Base-by-base conservation (phyloP, 2,329 filamentous ascomycete species). In the Cladobotryum protrusum region DNA sequence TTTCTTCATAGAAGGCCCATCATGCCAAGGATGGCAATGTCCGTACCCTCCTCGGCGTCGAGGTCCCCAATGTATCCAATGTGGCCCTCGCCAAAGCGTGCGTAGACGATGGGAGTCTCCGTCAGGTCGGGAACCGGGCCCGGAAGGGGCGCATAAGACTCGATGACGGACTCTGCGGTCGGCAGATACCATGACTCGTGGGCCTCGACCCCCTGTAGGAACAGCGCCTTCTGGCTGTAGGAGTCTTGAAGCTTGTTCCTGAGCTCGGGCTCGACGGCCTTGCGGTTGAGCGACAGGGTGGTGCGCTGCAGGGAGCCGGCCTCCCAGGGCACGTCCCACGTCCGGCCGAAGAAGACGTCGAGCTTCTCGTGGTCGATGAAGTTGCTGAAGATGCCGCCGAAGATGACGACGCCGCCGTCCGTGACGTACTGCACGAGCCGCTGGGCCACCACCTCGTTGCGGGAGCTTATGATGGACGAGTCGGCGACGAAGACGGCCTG, bases 51-150 rank as follows among this genome's bases (percentile, higher is more conserved):
- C 49, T 64, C 62, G 2, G 50, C 53, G 43, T 59, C 60, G 13
- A 61, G 56, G 43, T 66, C 63, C 35, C 63, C 64, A 33, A 64
- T 48, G 48, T 61, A 66, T n/a, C 62, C 60, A 18, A 64, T 51
- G 33, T 50, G 60, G 37, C 63, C 63, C 20, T 56, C 41, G n/a
- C 61, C 63, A 46, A 63, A 59, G 15, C 53, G 49, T 4, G 59
- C 55, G 32, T 64, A 54, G 40, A 54, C 54, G 14, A 61, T 54
- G n/a, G 62, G 51, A 4, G 57, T 52, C 47, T 61, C 55, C 15
- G 20, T 19, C 15, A 42, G 47, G 5, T 43, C 37, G n/a, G 34
- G 15, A 11, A 45, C 9, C 35, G 47, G 43, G 5, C 39, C 20
- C 6, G 17, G 32, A 18, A 36, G 12, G n/a, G 50, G 47, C 11